A percentile compares a stretch with the other conserved stretches of the same genome.
These are phyloP conservation scores for Wickerhamomyces hampshirensis DNA, from an alignment of 805 yeast genomes.

Conservation along the genomic window DNA sequence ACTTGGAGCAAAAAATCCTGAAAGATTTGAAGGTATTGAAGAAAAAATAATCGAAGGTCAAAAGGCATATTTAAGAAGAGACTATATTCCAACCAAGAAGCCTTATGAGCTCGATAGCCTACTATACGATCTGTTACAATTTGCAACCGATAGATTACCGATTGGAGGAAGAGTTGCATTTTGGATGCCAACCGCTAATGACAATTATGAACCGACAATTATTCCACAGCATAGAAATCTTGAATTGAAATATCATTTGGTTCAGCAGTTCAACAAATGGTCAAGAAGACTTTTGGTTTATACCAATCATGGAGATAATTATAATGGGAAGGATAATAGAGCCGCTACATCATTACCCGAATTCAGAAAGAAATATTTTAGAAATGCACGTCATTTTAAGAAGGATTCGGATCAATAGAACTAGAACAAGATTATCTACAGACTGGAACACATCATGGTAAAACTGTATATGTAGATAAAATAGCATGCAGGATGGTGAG, in stretches of 20 bases:
- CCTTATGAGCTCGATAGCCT: conserved; percentile 77
- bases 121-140: conserved; percentile 71
- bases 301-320: conserved; percentile 55
- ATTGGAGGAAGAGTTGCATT: conserved; percentile 78
- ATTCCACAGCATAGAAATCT: conserved; percentile 78
- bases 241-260: conserved; percentile 67
- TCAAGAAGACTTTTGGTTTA: conserved; percentile 82
- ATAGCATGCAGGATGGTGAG: no score
- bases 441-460: conserved; percentile 4
- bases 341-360: conserved; percentile 24
- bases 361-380: conserved; percentile 25
- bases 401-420: no score
- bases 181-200: conserved; percentile 98
- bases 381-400: conserved; percentile 8
- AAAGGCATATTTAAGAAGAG: conserved; percentile 69
- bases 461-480: conserved; percentile 2
- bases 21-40: conserved; percentile 68
- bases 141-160: conserved; percentile 68
- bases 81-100: conserved; percentile 89
- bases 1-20: conserved; percentile 75
- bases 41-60: conserved; percentile 71
- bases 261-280: conserved; percentile 92
- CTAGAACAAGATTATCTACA: neutral
- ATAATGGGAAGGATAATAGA: conserved; percentile 43
- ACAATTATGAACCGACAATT: conserved; percentile 60